Evolutionary conservation across 2,329 filamentous ascomycete species (phyloP), one percentile per base, ranked within the genome.

Genomic region (Aspergillus ibericus): DNA sequence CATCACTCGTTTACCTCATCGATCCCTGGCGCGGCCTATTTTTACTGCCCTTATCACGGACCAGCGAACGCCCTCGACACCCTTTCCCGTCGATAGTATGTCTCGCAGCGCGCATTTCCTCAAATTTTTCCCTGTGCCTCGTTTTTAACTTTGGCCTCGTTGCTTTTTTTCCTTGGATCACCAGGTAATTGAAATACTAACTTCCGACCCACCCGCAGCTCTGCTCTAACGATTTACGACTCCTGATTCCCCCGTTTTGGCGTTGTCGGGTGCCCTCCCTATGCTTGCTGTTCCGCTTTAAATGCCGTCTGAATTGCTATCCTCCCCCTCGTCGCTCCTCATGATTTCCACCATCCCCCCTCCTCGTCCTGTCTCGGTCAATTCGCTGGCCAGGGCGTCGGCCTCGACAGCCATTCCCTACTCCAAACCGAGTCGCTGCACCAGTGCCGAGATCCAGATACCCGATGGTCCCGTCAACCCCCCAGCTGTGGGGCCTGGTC

Each of bases 271-370:
- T 52, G 35, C 12, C 22, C 29, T 32, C 29, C 29, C 29, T 32
- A 35, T 53, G 42, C n/a, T 34, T 22, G 49, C 49, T 40, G 25
- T 44, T 38, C 20, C 47, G 12, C 10, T 61, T 57, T 48, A 55
- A 32, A 61, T 62, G 60, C 58, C 60, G 25, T 58, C 59, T 40
- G 62, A 63, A 46, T 53, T 56, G 12, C 32, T 56, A 5, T 61
- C 62, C n/a, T 54, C 56, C 16, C 54, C 53, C 32, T 49, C 58
- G 25, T 61, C 59, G 56, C 56, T 56, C 61, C 55, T 57, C 62
- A 72, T 72, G 68, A 63, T 73, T 42, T 66, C 71, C 27, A 62
- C 70, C 27, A 63, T 72, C 29, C 70, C 71, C 59, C 70, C 68
- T 32, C 65, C 69, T 25, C 68, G 69, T 44, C 70, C 71, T 1